Base-by-base conservation (phyloP, 805 yeast species). In the Wickerhamomyces pijperi region DNA sequence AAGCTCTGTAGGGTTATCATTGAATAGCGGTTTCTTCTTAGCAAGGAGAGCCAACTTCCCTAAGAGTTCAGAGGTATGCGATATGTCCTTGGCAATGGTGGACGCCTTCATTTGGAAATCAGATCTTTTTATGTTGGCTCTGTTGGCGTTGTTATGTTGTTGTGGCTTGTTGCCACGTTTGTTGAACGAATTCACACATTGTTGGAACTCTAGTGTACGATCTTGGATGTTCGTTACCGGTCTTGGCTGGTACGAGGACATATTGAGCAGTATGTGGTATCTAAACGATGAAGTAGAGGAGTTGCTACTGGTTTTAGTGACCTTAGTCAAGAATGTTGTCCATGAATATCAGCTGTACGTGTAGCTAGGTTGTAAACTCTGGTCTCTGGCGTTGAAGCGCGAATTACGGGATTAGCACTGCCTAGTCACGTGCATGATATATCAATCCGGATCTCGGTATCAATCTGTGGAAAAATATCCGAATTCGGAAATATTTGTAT, bases 1-100 rank as follows among this genome's bases (percentile, higher is more conserved):
- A 46, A 92, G 85, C 55, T 92, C 97, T 14, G 85, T 79, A 1
- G 97, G 97, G 48, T 82, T 79, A 60, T 92, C 98, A 54, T 88
- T 95, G 48, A 92, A 85, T 55, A 90, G 61, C 16, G 96, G 94
- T 56, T 87, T 88, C 49, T 87, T 69, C 58, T 82, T 86, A 3
- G 98, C 97, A 46, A 92, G 54, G 29, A 59, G 65, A 2, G 97
- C 95, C 39, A 92, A 67, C 51, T 86, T 79, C 31, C 82, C 76
- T 40, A 92, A 65, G 49, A 87, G 67, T 39, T 76, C 85, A 5
- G 96, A 88, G 12, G 90, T 85, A 39, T 77, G 79, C 11, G 88
- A 81, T 38, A 92, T 85, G 51, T 92, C 97, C 54, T 77, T 79
- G 36, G 97, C 97, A 21, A 92, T 83, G 6, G 66, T 61, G 21